Conservation (phyloP, 345 rosid genomes). For the Eucalyptus erythrocorys region DNA sequence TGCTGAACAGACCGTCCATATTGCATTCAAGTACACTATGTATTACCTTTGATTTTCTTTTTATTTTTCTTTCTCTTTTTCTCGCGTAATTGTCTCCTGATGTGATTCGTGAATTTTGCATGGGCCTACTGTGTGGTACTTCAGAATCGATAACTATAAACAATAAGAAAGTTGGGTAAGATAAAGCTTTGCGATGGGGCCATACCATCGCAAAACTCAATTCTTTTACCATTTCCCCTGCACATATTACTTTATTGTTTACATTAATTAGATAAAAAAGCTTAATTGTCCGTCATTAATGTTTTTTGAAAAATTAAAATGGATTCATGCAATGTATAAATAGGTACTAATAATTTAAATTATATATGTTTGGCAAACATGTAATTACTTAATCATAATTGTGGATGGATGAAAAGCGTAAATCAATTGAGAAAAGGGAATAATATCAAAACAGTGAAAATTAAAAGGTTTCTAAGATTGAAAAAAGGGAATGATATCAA, state of each 20-base stretch:
- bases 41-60: background rate
- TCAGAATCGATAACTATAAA: background rate
- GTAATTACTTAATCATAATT: background rate
- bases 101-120: background rate
- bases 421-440: background rate
- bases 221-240: background rate
- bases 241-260: background rate
- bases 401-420: rapidly evolving
- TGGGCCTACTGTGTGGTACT: background rate
- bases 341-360: background rate
- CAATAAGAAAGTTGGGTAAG: background rate
- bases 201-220: background rate
- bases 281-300: background rate
- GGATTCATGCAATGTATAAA: background rate
- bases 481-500: no score
- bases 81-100: background rate
- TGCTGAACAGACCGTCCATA: background rate
- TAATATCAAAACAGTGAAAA: background rate
- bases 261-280: background rate
- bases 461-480: background rate
- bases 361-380: background rate
- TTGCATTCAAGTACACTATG: background rate
- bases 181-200: background rate
- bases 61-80: background rate
- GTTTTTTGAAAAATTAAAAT: background rate